These are phyloP conservation scores for Boletus sensibilis DNA, from an alignment of 768 basidiomycete genomes.

Conservation along the genomic window DNA sequence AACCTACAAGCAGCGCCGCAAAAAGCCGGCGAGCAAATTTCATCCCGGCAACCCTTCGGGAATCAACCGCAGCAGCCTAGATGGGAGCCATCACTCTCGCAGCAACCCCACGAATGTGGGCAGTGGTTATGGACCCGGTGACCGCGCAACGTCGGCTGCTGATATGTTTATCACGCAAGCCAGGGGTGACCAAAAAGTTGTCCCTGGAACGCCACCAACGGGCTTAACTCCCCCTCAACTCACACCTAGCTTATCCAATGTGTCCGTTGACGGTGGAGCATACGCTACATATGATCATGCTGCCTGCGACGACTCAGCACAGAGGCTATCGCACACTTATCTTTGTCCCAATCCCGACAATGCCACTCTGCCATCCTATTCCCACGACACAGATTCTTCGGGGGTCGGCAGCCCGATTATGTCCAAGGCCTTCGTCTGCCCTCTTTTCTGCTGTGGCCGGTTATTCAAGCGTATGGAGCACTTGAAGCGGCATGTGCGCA, in stretches of 20 bases:
- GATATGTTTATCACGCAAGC: constrained; percentile 68
- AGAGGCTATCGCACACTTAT: constrained; percentile 19
- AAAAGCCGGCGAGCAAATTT: constrained; percentile 55
- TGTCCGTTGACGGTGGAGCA: constrained; percentile 21
- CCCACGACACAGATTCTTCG: constrained; percentile 20
- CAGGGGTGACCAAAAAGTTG: constrained; percentile 46
- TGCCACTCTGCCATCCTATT: constrained; percentile 18
- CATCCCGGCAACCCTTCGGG: constrained; percentile 28
- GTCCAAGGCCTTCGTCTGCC: constrained; percentile 75
- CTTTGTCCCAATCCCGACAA: constrained; percentile 15
- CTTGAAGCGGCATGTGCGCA: constrained; percentile 81
- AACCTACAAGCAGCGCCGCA: constrained; percentile 85
- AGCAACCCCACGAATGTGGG: constrained; percentile 13
- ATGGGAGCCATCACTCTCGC: constrained; percentile 21
- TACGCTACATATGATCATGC: constrained; percentile 20
- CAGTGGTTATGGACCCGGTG: constrained; percentile 30
- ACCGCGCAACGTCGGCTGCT: constrained; percentile 49
- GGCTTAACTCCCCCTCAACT: constrained; percentile 21
- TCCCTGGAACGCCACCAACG: constrained; percentile 19
- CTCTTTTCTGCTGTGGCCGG: constrained; percentile 77
- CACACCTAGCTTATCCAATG: constrained; percentile 20
- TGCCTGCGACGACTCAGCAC: constrained; percentile 18
- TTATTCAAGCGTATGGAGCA: constrained; percentile 93
- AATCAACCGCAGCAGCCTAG: constrained; percentile 25
- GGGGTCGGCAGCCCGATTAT: constrained; percentile 34